Conservation (phyloP, 352 stramenopile genomes). For the Phytopythium sindhum region DNA sequence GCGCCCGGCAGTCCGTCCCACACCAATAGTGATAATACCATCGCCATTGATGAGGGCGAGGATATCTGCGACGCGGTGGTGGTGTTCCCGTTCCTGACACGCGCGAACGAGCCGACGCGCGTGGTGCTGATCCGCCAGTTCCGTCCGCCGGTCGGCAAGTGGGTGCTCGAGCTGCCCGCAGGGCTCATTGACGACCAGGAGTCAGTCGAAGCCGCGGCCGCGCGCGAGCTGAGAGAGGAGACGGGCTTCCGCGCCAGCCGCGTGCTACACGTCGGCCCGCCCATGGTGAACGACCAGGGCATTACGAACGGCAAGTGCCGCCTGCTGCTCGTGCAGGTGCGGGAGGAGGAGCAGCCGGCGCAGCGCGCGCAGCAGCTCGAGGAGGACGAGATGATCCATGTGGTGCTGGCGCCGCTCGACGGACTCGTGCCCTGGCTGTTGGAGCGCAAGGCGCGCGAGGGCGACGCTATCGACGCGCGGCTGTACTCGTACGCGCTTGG, state of each 20-base stretch:
- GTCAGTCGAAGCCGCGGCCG: constrained; percentile 61
- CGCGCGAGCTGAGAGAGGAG: constrained; percentile 87
- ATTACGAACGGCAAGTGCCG: constrained; percentile 73
- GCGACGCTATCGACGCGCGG: constrained; percentile 49
- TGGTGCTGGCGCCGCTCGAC: constrained; percentile 54
- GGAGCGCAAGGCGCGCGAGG: constrained; percentile 26
- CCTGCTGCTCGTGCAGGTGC: constrained; percentile 59
- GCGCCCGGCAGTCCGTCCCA: not conserved
- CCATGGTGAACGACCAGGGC: constrained; percentile 80
- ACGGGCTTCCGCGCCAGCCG: constrained; percentile 78
- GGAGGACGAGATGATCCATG: constrained; percentile 68
- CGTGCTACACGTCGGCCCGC: constrained; percentile 66
- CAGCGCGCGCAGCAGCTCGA: constrained; percentile 46
- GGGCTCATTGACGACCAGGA: constrained; percentile 90
- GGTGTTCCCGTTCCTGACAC: constrained; percentile 68
- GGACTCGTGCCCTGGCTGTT: constrained; percentile 64
- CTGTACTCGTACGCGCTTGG: constrained; percentile 62
- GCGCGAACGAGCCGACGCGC: constrained; percentile 17
- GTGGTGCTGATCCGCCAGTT: constrained; percentile 91
- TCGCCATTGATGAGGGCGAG: not conserved
- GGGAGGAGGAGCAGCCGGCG: constrained; percentile 31
- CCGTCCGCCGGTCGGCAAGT: constrained; percentile 78
- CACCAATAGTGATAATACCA: not conserved
- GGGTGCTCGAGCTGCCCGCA: constrained; percentile 89
- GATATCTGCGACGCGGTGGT: constrained; percentile 60